These are phyloP conservation scores for Phytophthora europaea DNA, from an alignment of 352 stramenopile genomes.

Conservation along the genomic window DNA sequence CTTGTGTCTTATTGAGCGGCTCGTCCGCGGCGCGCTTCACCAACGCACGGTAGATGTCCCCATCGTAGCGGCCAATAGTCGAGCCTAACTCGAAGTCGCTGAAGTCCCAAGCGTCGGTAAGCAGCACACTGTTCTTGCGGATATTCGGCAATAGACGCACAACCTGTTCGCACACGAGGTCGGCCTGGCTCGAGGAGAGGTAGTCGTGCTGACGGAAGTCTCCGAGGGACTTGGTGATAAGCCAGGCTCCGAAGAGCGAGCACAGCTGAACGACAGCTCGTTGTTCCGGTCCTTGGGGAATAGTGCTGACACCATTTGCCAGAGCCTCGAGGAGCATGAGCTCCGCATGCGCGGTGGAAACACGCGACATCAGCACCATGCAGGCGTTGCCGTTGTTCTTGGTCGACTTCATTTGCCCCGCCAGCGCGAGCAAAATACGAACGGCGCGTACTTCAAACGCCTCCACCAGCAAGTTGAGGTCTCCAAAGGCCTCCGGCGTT, in stretches of 20 bases:
- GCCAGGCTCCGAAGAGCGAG: constrained; percentile 56
- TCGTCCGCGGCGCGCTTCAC: constrained; percentile 50
- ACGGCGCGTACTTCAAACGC: constrained; percentile 51
- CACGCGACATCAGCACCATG: constrained; percentile 66
- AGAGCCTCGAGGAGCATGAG: constrained; percentile 56
- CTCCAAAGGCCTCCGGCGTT: constrained; percentile 38
- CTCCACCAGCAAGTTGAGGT: constrained; percentile 50
- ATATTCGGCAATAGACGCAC: constrained; percentile 46
- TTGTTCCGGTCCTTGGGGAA: constrained; percentile 42
- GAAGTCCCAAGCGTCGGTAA: constrained; percentile 56
- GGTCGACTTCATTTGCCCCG: constrained; percentile 47
- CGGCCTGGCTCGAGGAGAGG: constrained; percentile 55
- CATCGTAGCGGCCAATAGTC: constrained; percentile 61
- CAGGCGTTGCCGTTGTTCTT: constrained; percentile 61
- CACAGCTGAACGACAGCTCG: constrained; percentile 44
- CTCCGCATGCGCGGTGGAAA: constrained; percentile 59
- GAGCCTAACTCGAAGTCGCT: constrained; percentile 77
- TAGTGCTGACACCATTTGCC: constrained; percentile 27
- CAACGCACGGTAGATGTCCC: constrained; percentile 66
- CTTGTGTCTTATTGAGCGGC: constrained; percentile 57
- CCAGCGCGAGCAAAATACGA: constrained; percentile 40
- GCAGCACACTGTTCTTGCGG: constrained; percentile 57
- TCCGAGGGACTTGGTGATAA: constrained; percentile 56
- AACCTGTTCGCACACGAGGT: constrained; percentile 45
- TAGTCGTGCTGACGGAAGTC: constrained; percentile 72